Evolutionary conservation across 768 basidiomycete species (phyloP).

Genomic region (Serendipita sp.): DNA sequence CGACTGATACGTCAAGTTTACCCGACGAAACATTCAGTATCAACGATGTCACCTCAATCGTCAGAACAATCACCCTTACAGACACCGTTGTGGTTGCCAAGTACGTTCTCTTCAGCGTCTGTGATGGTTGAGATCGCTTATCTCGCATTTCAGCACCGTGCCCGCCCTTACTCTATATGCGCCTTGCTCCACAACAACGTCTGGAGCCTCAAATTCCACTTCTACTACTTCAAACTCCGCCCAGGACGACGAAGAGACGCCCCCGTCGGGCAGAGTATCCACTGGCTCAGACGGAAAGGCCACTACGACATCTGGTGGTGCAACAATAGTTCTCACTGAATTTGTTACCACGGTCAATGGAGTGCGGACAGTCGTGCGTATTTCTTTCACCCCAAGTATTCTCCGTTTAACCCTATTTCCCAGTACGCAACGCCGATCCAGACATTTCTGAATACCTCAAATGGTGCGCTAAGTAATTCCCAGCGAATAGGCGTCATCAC

Average conservation of each 20-base stretch:
- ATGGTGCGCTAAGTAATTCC: neutral
- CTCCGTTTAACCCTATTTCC: neutral
- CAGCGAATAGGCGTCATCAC: conserved; percentile 10
- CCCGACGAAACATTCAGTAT: neutral
- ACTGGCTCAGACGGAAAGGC: neutral
- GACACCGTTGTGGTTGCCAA: neutral
- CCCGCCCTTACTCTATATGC: neutral
- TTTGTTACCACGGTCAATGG: conserved; percentile 5
- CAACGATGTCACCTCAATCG: neutral
- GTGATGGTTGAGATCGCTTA: no score
- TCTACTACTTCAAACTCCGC: neutral
- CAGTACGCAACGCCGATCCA: conserved; percentile 2
- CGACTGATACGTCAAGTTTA: neutral
- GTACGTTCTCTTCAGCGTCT: neutral
- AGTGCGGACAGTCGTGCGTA: neutral
- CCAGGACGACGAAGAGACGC: neutral
- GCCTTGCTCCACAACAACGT: neutral
- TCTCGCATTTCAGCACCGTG: neutral
- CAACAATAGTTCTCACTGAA: neutral
- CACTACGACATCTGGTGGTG: neutral
- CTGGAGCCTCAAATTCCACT: neutral
- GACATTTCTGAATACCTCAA: neutral
- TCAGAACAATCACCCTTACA: neutral
- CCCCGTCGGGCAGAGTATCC: neutral
- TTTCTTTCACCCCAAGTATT: neutral